These are phyloP conservation scores for Fusarium concolor DNA, from an alignment of 2,329 filamentous ascomycete species.

Conservation along the genomic window DNA sequence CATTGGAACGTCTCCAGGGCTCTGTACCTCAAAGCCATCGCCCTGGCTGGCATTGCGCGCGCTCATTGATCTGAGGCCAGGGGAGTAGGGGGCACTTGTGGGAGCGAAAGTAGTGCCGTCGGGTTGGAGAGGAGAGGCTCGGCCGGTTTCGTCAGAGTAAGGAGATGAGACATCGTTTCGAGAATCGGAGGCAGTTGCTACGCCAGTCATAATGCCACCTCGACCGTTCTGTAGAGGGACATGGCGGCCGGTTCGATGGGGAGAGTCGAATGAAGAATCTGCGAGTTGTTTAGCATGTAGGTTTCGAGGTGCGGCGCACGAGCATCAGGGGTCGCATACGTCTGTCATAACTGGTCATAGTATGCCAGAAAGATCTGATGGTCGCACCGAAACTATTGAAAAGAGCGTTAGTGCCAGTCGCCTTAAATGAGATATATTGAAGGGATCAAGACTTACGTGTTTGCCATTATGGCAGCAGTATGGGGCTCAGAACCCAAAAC, in stretches of 20 bases:
- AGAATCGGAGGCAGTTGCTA: constrained; percentile 90
- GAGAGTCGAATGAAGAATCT: constrained; percentile 95
- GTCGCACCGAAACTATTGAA: constrained; percentile 71
- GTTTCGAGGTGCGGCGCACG: constrained; percentile 6
- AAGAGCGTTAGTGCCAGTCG: constrained; percentile 30
- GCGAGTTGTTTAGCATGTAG: constrained; percentile 34
- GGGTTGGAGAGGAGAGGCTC: constrained; percentile 59
- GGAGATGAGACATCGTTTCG: constrained; percentile 83
- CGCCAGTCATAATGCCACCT: constrained; percentile 84
- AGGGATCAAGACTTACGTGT: constrained; percentile 44
- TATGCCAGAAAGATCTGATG: constrained; percentile 95
- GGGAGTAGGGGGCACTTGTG: constrained; percentile 83
- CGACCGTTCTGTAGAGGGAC: constrained; percentile 87
- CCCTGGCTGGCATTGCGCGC: constrained; percentile 73
- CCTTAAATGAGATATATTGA: not conserved
- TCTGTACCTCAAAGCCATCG: constrained; percentile 77
- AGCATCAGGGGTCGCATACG: constrained; percentile 59
- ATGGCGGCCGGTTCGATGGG: constrained; percentile 90
- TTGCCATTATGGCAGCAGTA: constrained; percentile 46
- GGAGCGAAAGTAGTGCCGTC: constrained; percentile 55
- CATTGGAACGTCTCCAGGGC: constrained; percentile 90
- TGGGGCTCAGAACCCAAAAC: constrained; percentile 36
- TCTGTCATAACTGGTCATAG: constrained; percentile 79
- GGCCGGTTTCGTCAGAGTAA: constrained; percentile 78
- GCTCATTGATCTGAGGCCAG: constrained; percentile 84